Conservation (phyloP, 441 rosid genomes). For the Francoa sonchifolia region DNA sequence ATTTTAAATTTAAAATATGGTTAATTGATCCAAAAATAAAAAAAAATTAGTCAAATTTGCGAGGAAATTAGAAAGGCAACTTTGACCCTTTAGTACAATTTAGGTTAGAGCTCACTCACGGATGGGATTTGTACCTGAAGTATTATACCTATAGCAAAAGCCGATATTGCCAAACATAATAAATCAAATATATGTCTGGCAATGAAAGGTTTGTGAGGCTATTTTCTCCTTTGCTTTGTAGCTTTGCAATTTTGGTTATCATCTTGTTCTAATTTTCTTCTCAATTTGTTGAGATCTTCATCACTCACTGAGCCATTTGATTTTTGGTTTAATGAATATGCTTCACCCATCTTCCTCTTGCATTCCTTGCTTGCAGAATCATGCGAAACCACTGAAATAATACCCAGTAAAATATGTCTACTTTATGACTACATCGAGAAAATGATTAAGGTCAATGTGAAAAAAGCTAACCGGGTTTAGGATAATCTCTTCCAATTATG, state of each 20-base stretch:
- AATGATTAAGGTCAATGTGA: background rate
- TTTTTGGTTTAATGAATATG: conserved; percentile 58
- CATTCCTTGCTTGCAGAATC: conserved; percentile 85
- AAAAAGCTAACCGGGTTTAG: conserved; percentile 54
- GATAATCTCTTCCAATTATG: conserved; percentile 78
- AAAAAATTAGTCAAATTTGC: too few species aligned
- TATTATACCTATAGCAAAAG: too few species aligned
- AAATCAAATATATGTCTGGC: too few species aligned
- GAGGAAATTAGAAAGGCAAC: too few species aligned
- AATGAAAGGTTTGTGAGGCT: too few species aligned
- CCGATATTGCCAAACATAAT: too few species aligned
- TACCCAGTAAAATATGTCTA: too few species aligned
- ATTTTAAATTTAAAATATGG: too few species aligned
- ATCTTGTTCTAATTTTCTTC: conserved; percentile 45
- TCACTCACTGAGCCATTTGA: conserved; percentile 39
- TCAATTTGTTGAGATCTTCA: conserved; percentile 39
- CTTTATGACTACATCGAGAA: background rate
- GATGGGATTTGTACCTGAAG: too few species aligned
- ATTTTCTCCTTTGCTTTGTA: conserved; percentile 30
- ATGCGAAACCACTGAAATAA: conserved; percentile 59
- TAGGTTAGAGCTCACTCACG: too few species aligned
- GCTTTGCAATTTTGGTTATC: conserved; percentile 18
- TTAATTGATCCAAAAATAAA: too few species aligned
- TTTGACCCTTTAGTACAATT: too few species aligned
- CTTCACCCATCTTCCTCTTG: conserved; percentile 63